Base-by-base conservation (phyloP, 2,329 filamentous ascomycete genomes). In the Geosmithia putterillii region DNA sequence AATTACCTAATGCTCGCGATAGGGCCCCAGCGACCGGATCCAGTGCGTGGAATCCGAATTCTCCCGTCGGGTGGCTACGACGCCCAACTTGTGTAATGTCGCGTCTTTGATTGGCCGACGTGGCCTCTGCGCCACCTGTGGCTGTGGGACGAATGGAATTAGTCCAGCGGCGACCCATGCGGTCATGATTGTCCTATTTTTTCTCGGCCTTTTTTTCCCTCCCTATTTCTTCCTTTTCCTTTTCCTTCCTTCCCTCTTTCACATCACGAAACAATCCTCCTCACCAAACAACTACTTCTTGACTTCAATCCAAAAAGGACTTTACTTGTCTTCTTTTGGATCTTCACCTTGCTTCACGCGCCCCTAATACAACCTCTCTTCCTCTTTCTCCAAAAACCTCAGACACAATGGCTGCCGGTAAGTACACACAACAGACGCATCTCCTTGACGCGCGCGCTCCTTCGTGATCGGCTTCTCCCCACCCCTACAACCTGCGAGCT, bases 341-440 rank as follows among this genome's bases (percentile, higher is more conserved):
- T 42, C 44, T 51, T 48, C 43, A 47, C n/a, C 40, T 49, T 47
- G 50, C 43, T 48, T 46, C 50, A 49, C 42, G 46, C 50, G 38
- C 40, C 43, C 44, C 35, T 45, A 50, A 45, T 48, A 41, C 40
- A 45, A 43, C 45, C 51, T 51, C 28, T 32, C 15, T 32, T 32
- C 28, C 28, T 12, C 28, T 12, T 14, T 32, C 23, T 25, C 23
- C 28, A 32, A 9, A 32, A 32, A 6, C 28, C 10, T 12, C 28
- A 6, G 28, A 32, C 59, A 67, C 57, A 62, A 67, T 67, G 64
- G 64, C 64, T 62, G 63, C 63, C 54, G 64, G 64, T 67, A 63
- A 67, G 64, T 67, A n/a, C n/a, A n/a, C n/a, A n/a, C n/a, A n/a
- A n/a, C n/a, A n/a, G n/a, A n/a, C n/a, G n/a, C 15, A 14, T 32